Conservation (phyloP, 345 rosid species). For the Eucalyptus paniculata region DNA sequence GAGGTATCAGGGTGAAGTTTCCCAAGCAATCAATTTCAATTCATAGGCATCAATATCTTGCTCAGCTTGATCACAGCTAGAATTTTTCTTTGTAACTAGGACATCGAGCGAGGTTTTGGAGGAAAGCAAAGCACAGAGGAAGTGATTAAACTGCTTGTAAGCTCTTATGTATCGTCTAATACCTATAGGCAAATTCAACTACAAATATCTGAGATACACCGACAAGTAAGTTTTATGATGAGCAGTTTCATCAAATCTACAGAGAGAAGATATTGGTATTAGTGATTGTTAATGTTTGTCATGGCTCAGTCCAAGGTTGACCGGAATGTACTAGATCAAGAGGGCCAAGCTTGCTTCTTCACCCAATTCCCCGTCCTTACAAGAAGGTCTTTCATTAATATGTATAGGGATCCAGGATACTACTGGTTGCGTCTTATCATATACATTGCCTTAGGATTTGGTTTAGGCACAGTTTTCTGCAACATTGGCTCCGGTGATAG, state of each 20-base stretch:
- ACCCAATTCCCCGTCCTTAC: slow-evolving; percentile 22
- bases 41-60: not conserved
- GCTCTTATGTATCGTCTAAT: slow-evolving; percentile 20
- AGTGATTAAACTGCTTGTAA: slow-evolving; percentile 19
- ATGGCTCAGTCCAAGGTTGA: not conserved
- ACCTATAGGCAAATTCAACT: slow-evolving; percentile 2
- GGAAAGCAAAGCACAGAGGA: not conserved
- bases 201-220: slow-evolving; percentile 9
- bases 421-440: slow-evolving; percentile 50
- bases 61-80: not conserved
- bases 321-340: not conserved
- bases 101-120: not conserved
- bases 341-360: slow-evolving; percentile 12
- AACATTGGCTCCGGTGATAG: slow-evolving; percentile 8
- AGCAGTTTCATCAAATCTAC: not conserved
- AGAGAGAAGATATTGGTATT: not conserved
- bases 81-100: not conserved
- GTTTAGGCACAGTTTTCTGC: slow-evolving; percentile 27
- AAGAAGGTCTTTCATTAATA: slow-evolving; percentile 42
- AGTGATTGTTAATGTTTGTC: not conserved
- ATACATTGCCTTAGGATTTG: slow-evolving; percentile 28
- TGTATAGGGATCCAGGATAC: slow-evolving; percentile 54
- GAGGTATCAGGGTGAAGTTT: slow-evolving; percentile 1
- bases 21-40: slow-evolving; percentile 9
- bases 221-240: slow-evolving; percentile 2